Percentiles rank a stretch among this genome's conserved stretches.
Conservation (phyloP, 495 filamentous ascomycete species). For the Neurospora sublineolata region DNA sequence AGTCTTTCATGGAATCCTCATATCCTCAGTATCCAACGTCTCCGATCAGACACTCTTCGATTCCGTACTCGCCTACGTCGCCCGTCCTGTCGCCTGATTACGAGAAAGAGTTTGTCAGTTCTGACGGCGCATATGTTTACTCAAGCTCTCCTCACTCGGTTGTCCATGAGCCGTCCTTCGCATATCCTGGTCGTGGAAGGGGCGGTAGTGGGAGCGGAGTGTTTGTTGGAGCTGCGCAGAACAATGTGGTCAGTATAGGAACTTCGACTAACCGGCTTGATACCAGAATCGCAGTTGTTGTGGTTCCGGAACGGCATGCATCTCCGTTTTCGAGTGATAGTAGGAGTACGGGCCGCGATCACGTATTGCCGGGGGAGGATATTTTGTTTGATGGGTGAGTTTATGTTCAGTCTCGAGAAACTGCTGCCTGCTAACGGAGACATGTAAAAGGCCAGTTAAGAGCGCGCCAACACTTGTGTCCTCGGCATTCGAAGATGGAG, state of each 20-base stretch:
- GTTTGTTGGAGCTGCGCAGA: background rate
- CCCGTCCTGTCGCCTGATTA: background rate
- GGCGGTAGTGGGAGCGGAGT: background rate
- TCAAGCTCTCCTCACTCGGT: background rate
- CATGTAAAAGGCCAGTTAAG: conserved; percentile 13
- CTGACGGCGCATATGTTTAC: background rate
- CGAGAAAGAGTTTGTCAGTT: background rate
- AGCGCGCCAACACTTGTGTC: conserved; percentile 13
- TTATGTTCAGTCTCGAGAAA: background rate
- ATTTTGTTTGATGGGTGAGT: conserved; percentile 22
- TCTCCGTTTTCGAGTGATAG: conserved; percentile 14
- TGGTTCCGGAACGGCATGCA: conserved; percentile 7
- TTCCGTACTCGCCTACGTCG: background rate
- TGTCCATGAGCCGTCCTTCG: background rate
- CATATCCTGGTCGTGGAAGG: background rate
- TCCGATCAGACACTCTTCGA: background rate
- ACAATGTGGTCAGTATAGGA: conserved; percentile 1
- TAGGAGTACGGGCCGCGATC: conserved; percentile 19
- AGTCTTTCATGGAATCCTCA: background rate
- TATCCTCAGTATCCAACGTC: background rate
- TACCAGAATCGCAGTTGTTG: conserved; percentile 19
- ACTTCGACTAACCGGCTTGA: conserved; percentile 12
- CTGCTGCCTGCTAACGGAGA: background rate
- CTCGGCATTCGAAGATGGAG: conserved; percentile 15
- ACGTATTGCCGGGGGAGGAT: conserved; percentile 25